Evolutionary conservation across 306 rosid genomes (phyloP).

Genomic region (Pterocarpus macrocarpus): DNA sequence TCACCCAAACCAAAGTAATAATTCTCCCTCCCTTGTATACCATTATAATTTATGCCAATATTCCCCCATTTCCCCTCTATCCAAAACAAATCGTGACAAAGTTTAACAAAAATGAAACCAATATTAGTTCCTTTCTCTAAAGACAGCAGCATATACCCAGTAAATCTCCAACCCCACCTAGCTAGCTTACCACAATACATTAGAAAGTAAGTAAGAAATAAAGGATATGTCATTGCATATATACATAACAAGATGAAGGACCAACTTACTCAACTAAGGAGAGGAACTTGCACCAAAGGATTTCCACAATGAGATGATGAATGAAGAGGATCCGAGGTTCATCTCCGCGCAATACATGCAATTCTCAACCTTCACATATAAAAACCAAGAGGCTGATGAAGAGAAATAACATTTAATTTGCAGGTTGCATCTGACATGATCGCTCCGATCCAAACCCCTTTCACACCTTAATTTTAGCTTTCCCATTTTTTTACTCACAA

Average conservation of each 20-base stretch:
- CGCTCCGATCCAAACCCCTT: slow-evolving; percentile 82
- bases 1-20: slow-evolving; percentile 41
- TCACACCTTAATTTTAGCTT: slow-evolving; percentile 47
- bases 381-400: slow-evolving; percentile 62
- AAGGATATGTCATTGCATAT: slow-evolving; percentile 46
- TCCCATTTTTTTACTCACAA: slow-evolving; percentile 31
- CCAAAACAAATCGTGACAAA: slow-evolving; percentile 34
- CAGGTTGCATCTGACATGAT: slow-evolving; percentile 94
- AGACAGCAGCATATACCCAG: slow-evolving; percentile 48
- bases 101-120: slow-evolving; percentile 46
- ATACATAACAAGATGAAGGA: slow-evolving; percentile 46
- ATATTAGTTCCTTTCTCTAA: slow-evolving; percentile 54
- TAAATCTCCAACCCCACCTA: slow-evolving; percentile 56
- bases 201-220: background rate
- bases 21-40: slow-evolving; percentile 61
- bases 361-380: slow-evolving; percentile 59
- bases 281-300: slow-evolving; percentile 14
- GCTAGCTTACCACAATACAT: slow-evolving; percentile 39
- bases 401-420: slow-evolving; percentile 46
- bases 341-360: slow-evolving; percentile 78
- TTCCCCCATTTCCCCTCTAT: slow-evolving; percentile 38
- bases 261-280: slow-evolving; percentile 52
- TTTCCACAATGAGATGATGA: slow-evolving; percentile 40
- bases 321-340: slow-evolving; percentile 89
- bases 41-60: slow-evolving; percentile 51